A percentile compares a stretch with the other conserved stretches of the same genome.
Conservation (phyloP, 2,329 filamentous ascomycete species). For the Cadophora sp. region DNA sequence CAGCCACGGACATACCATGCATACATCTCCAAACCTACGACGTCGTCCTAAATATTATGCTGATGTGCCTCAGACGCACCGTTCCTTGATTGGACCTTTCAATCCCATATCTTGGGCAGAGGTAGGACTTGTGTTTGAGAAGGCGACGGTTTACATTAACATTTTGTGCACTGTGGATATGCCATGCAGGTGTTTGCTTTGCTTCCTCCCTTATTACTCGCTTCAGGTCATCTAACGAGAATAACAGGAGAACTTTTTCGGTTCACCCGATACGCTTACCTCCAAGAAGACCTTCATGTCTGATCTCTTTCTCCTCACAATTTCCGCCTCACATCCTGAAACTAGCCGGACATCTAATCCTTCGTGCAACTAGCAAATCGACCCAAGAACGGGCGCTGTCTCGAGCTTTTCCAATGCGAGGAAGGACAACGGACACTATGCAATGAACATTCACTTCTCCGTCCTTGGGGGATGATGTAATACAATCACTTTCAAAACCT, state of each 20-base stretch:
- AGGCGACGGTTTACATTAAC: constrained; percentile 70
- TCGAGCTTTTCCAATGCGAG: constrained; percentile 78
- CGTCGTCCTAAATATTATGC: neutral
- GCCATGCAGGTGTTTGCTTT: constrained; percentile 59
- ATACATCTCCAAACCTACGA: neutral
- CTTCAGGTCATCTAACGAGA: constrained; percentile 1
- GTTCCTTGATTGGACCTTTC: neutral
- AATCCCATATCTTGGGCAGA: too few species aligned
- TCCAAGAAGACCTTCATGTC: constrained; percentile 61
- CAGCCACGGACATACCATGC: neutral
- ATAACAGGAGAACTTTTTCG: constrained; percentile 64
- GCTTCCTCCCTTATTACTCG: neutral
- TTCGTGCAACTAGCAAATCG: constrained; percentile 69
- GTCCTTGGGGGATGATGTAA: too few species aligned
- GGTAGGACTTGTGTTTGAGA: too few species aligned
- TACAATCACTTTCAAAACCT: neutral
- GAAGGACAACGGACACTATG: neutral
- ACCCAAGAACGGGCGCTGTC: constrained; percentile 73
- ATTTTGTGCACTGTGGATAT: constrained; percentile 76
- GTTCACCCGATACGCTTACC: constrained; percentile 62
- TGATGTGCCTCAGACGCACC: neutral
- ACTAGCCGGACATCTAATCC: constrained; percentile 76
- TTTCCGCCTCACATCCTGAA: constrained; percentile 75
- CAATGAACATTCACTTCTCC: neutral
- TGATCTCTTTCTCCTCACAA: constrained; percentile 64